Evolutionary conservation across 257 asterid species (phyloP).

Genomic region (Primulina huaijiensis): DNA sequence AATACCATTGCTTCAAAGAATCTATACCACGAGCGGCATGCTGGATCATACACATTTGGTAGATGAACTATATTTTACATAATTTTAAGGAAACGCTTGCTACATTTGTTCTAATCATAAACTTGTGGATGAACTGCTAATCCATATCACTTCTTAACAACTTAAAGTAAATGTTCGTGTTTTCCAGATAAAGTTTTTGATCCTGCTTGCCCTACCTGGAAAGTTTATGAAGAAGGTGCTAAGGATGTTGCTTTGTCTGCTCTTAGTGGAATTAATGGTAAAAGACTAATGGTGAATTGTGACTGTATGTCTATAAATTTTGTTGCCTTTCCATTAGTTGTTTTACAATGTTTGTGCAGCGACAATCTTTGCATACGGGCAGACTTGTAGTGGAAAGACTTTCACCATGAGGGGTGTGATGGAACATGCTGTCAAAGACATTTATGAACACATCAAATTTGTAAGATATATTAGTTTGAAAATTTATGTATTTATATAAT

Average conservation of each 20-base stretch:
- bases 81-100: neutral
- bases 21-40: constrained; percentile 65
- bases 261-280: constrained; percentile 88
- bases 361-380: constrained; percentile 93
- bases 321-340: neutral
- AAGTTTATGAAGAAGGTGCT: constrained; percentile 89
- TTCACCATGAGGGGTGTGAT: constrained; percentile 94
- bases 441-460: constrained; percentile 60
- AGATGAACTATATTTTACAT: constrained; percentile 9
- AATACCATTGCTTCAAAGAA: constrained; percentile 74
- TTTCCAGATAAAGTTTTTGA: constrained; percentile 82
- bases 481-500: neutral
- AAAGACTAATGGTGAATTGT: constrained; percentile 5
- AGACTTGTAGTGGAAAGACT: constrained; percentile 96
- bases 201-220: constrained; percentile 57
- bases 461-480: constrained; percentile 36
- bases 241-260: constrained; percentile 91
- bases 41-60: constrained; percentile 76
- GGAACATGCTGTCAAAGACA: constrained; percentile 78
- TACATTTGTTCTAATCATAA: constrained; percentile 1
- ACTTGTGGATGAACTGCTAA: neutral
- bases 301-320: constrained; percentile 2
- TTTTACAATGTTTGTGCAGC: constrained; percentile 45
- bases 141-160: neutral
- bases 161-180: constrained; percentile 8